Conservation (phyloP, 78 protist genomes). For the slime mould (Dictyostelium discoideum) region dicty_2.7 NC_007089.4:658501-659000, state of each 20-base stretch:
- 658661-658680: neutral
- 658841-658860: conserved; percentile 69
- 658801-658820: neutral
- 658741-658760: neutral
- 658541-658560: conserved; percentile 12
- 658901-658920: conserved; percentile 76
- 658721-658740: neutral
- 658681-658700: neutral
- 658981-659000: conserved; percentile 55
- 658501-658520: conserved; percentile 57
- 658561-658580: conserved; percentile 5
- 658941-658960: conserved; percentile 87
- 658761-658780: conserved; percentile 69
- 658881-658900: conserved; percentile 82
- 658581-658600: conserved; percentile 28
- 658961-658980: conserved; percentile 93
- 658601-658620: conserved; percentile 24
- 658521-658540: conserved; percentile 46
- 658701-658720: neutral
- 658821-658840: conserved; percentile 86
- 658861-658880: neutral
- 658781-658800: conserved; percentile 72
- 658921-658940: conserved; percentile 44
- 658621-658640: conserved; percentile 74
- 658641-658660: conserved; percentile 81